These are phyloP conservation scores for Penicillium turbatum DNA, from an alignment of 495 filamentous ascomycete genomes.

Conservation along the genomic window DNA sequence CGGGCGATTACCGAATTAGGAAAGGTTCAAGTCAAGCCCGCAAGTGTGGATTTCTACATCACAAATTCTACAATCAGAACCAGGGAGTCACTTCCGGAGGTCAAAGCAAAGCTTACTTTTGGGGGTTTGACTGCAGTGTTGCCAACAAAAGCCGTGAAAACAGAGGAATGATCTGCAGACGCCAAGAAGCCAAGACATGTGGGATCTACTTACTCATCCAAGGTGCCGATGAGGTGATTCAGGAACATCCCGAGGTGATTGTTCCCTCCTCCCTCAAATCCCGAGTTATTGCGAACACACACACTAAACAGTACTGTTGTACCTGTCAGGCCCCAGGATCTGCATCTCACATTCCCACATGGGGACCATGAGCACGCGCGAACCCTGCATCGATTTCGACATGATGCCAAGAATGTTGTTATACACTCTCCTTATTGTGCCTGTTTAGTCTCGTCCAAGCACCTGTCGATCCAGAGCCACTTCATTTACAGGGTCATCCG, in stretches of 20 bases:
- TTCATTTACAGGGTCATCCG: conserved; percentile 1
- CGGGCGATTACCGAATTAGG: background rate
- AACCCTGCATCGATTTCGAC: conserved; percentile 17
- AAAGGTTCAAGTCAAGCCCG: background rate
- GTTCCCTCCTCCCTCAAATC: background rate
- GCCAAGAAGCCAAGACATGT: conserved; percentile 17
- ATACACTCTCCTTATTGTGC: conserved; percentile 3
- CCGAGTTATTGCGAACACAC: background rate
- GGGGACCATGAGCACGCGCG: conserved; percentile 1
- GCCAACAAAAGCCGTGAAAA: background rate
- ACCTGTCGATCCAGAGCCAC: background rate
- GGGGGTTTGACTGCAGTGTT: background rate
- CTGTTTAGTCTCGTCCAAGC: background rate
- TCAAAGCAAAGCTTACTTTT: conserved; percentile 10
- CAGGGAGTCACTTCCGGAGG: background rate
- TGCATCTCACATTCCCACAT: conserved; percentile 11
- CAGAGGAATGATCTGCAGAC: conserved; percentile 9
- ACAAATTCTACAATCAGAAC: background rate
- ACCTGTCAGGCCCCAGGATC: conserved; percentile 20
- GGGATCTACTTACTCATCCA: conserved; percentile 10
- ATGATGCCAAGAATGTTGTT: conserved; percentile 30
- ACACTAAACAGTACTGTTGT: background rate
- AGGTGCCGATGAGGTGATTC: conserved; percentile 17
- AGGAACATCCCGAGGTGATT: background rate
- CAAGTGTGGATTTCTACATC: background rate